Evolutionary conservation across 2,329 filamentous ascomycete genomes (phyloP).

Genomic region (Xylariaceae sp.): DNA sequence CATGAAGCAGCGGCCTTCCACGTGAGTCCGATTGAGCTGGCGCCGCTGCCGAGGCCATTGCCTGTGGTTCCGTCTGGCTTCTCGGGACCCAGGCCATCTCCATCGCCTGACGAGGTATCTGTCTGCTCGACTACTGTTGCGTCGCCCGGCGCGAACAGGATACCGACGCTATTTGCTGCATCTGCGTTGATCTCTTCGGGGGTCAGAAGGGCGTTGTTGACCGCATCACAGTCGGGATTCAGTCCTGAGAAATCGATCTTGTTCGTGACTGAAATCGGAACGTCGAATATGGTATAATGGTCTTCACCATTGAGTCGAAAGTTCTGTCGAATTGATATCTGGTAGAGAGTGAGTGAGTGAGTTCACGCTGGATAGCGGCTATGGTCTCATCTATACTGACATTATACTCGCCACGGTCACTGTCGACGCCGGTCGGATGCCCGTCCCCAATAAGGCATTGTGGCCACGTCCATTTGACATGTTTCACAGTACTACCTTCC

Average conservation of each 20-base stretch:
- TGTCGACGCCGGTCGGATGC: constrained; percentile 37
- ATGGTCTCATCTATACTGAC: constrained; percentile 27
- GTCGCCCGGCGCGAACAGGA: constrained; percentile 49
- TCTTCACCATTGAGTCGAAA: constrained; percentile 61
- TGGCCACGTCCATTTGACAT: constrained; percentile 70
- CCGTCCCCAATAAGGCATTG: constrained; percentile 62
- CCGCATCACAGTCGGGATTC: constrained; percentile 44
- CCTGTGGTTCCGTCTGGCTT: constrained; percentile 10
- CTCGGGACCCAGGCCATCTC: constrained; percentile 18
- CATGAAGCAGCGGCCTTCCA: constrained; percentile 30
- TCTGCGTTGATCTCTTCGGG: constrained; percentile 40
- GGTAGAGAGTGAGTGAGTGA: constrained; percentile 1
- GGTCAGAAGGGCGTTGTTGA: constrained; percentile 48
- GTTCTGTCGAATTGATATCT: constrained; percentile 68
- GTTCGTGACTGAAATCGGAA: constrained; percentile 66
- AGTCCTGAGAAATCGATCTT: constrained; percentile 42
- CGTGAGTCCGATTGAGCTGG: constrained; percentile 23
- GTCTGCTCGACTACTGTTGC: constrained; percentile 39
- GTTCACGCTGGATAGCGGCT: neutral
- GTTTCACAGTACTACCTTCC: constrained; percentile 65
- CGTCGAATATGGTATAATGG: constrained; percentile 66
- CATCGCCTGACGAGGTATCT: constrained; percentile 31
- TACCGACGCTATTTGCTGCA: constrained; percentile 38
- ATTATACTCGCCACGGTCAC: constrained; percentile 60
- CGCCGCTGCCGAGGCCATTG: constrained; percentile 31